phyloP scores from a whole-genome alignment of 1,284 basidiomycete genomes.

The Rhodotorula sp. region DNA sequence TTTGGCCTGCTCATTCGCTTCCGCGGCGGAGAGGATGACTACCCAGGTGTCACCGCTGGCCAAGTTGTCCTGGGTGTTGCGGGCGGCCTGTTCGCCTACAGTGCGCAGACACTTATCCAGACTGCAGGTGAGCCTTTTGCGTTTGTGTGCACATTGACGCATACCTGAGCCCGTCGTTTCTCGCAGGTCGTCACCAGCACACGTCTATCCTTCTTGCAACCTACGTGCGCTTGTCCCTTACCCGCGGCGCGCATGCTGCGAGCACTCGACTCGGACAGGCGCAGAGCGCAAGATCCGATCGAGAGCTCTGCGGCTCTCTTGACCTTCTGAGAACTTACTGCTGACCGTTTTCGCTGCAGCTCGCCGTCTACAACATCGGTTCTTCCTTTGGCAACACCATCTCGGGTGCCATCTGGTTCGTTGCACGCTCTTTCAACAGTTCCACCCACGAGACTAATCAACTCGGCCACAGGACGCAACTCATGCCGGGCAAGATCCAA shows the following conservation, averaged over 20 bases:
- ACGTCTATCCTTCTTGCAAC: slow-evolving; percentile 52
- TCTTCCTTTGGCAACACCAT: slow-evolving; percentile 52
- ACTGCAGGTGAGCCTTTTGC: slow-evolving; percentile 42
- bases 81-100: slow-evolving; percentile 53
- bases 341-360: no score
- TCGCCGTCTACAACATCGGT: slow-evolving; percentile 45
- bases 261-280: no score
- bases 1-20: slow-evolving; percentile 54
- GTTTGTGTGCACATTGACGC: no score
- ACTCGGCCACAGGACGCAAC: slow-evolving; percentile 46
- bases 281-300: no score
- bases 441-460: no score
- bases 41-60: slow-evolving; percentile 51
- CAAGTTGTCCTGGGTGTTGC: slow-evolving; percentile 53
- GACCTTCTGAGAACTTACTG: not conserved
- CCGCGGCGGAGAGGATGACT: slow-evolving; percentile 47
- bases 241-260: no score
- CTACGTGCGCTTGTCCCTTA: slow-evolving; percentile 43
- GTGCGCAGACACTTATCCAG: slow-evolving; percentile 52
- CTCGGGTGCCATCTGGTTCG: slow-evolving; percentile 50
- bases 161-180: no score
- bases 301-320: no score
- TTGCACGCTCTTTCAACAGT: no score
- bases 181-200: slow-evolving; percentile 49
- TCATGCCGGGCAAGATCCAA: slow-evolving; percentile 48